Conservation (phyloP, 176 grass and related monocot species). For the Oropetium thomaeum region DNA sequence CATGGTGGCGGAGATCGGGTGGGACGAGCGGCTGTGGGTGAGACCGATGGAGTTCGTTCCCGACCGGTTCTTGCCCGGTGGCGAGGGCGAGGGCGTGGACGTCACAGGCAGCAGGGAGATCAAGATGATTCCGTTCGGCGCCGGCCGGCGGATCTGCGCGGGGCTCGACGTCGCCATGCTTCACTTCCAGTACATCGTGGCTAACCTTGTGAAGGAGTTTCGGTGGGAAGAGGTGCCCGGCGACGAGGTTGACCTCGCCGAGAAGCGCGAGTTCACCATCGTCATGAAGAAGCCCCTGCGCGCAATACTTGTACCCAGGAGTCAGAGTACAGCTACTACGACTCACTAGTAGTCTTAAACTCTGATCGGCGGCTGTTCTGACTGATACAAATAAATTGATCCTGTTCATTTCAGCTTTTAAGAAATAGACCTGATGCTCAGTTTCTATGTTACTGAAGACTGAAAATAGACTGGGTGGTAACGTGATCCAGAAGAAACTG, state of each 20-base stretch:
- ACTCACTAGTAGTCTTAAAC: no score
- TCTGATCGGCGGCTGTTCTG: no score
- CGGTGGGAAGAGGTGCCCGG: constrained; percentile 52
- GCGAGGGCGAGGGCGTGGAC: constrained; percentile 51
- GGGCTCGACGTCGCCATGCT: constrained; percentile 54
- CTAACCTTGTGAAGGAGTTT: constrained; percentile 63
- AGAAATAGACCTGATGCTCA: no score
- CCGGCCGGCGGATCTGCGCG: constrained; percentile 56
- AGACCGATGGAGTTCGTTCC: constrained; percentile 48
- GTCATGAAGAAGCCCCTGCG: constrained; percentile 65
- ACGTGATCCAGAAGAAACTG: no score
- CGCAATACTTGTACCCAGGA: constrained; percentile 31
- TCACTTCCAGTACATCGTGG: constrained; percentile 68
- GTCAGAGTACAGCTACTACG: not conserved
- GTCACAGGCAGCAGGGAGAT: constrained; percentile 64
- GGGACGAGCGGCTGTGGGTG: constrained; percentile 46
- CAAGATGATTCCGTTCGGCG: constrained; percentile 83
- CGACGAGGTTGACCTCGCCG: constrained; percentile 60
- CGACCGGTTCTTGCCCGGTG: constrained; percentile 53
- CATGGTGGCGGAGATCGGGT: constrained; percentile 52
- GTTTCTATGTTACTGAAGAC: no score
- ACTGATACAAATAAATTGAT: no score
- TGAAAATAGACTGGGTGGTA: no score
- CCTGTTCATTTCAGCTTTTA: no score
- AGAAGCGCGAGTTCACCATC: constrained; percentile 57